Base-by-base conservation (phyloP, 805 yeast genomes). In the Kodamaea hsintzibuensis region DNA sequence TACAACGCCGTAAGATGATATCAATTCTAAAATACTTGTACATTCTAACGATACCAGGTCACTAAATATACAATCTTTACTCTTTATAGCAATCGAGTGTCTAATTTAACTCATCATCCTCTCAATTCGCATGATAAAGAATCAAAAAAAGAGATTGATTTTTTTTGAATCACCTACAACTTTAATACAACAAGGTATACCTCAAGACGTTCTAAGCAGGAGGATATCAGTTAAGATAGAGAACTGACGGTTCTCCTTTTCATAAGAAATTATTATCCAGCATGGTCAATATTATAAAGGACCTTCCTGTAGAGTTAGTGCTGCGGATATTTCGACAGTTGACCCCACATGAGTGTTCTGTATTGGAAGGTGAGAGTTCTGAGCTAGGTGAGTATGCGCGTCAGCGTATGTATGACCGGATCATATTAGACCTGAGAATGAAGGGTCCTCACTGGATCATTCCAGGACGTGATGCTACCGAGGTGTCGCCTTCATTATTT, bases 391-490 rank as follows among this genome's bases (percentile, higher is more conserved):
- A 3, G 5, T 14, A 25, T 19, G 47, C 47, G 19, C 37, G 47
- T 14, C 47, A 44, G 27, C 33, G 47, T 25, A 44, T 44, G 47
- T 33, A 19, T 22, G 37, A 33, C 10, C 47, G 47, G 22, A 44
- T 44, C 22, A 22, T 27, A 14, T 30, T 44, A 10, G 47, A 44
- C 9, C 47, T 33, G 47, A 17, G 38, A 5, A 25, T 44, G 38
- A 27, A 27, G n/a, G 47, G 38, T 6, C 47, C 47, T 16, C 18
- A 44, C 12, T 44, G 47, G 47, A 44, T 44, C n/a, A 33, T 22
- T 5, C 47, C 47, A 8, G 38, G 47, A 13, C 14, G 27, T 6
- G 10, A 16, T 14, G 38, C 37, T 30, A 44, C 47, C 2, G 37
- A 27, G 10, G 14, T 44, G 18, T 44, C 47, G 9, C 47, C 47